phyloP scores from a whole-genome alignment of 129 eudicot genomes.

The Flaveria ramosissima region DNA sequence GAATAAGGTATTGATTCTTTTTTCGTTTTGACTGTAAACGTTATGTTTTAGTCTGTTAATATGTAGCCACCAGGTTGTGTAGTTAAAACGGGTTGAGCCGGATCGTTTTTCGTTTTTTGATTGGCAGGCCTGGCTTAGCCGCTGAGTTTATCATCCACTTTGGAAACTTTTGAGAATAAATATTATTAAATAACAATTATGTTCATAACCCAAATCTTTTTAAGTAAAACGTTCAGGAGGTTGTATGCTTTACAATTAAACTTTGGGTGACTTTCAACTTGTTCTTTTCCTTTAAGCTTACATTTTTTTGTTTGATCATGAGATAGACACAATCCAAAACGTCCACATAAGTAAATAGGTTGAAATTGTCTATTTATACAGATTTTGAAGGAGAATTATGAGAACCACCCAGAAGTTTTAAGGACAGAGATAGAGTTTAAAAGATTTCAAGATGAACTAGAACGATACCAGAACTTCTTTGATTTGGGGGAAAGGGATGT shows the following conservation, averaged over 20 bases:
- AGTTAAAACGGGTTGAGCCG: background rate
- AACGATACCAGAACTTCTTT: slow-evolving; percentile 72
- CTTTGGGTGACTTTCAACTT: background rate
- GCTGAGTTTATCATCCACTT: background rate
- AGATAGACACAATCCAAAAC: background rate
- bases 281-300: background rate
- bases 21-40: slow-evolving; percentile 10
- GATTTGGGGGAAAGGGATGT: slow-evolving; percentile 95
- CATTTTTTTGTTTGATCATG: too few species aligned
- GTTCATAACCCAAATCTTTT: background rate
- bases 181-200: too few species aligned
- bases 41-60: background rate
- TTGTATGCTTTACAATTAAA: background rate
- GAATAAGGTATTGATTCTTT: slow-evolving; percentile 56
- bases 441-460: slow-evolving; percentile 82
- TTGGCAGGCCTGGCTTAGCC: background rate
- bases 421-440: slow-evolving; percentile 69
- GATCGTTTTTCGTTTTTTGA: background rate
- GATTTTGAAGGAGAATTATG: slow-evolving; percentile 82
- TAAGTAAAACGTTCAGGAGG: background rate
- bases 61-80: background rate
- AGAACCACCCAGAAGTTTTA: slow-evolving; percentile 80
- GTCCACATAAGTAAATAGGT: background rate
- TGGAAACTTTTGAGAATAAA: background rate
- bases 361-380: slow-evolving; percentile 24